Evolutionary conservation across 2,329 filamentous ascomycete species (phyloP).

Genomic region (Penicillium sp.): DNA sequence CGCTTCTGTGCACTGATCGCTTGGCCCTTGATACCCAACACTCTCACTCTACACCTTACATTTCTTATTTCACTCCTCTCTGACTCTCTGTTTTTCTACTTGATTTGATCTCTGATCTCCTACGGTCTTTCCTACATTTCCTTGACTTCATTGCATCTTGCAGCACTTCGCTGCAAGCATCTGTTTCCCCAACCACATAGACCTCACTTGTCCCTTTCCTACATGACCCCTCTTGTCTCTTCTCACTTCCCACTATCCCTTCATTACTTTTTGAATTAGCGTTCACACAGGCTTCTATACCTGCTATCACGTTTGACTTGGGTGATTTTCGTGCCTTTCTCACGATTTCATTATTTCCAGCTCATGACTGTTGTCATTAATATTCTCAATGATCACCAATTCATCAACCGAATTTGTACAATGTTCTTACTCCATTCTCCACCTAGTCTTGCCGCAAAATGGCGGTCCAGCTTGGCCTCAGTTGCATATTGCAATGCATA

Average conservation of each 20-base stretch:
- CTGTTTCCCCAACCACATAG: neutral
- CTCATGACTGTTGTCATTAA: neutral
- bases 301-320: conserved; percentile 5
- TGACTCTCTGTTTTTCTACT: conserved; percentile 2
- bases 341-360: neutral
- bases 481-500: conserved; percentile 1
- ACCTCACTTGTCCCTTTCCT: neutral
- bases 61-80: conserved; percentile 1
- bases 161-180: neutral
- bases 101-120: neutral
- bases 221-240: conserved; percentile 2
- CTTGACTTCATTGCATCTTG: conserved; percentile 5
- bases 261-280: conserved; percentile 5
- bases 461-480: neutral
- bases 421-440: neutral
- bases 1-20: conserved; percentile 36
- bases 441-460: neutral
- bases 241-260: neutral
- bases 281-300: conserved; percentile 3
- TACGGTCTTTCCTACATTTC: conserved; percentile 5
- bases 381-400: conserved; percentile 3
- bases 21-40: conserved; percentile 4
- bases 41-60: conserved; percentile 4
- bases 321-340: neutral
- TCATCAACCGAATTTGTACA: neutral